These are phyloP conservation scores for Pinus taeda DNA, from an alignment of 75 land plant genomes.

Conservation along the genomic window DNA sequence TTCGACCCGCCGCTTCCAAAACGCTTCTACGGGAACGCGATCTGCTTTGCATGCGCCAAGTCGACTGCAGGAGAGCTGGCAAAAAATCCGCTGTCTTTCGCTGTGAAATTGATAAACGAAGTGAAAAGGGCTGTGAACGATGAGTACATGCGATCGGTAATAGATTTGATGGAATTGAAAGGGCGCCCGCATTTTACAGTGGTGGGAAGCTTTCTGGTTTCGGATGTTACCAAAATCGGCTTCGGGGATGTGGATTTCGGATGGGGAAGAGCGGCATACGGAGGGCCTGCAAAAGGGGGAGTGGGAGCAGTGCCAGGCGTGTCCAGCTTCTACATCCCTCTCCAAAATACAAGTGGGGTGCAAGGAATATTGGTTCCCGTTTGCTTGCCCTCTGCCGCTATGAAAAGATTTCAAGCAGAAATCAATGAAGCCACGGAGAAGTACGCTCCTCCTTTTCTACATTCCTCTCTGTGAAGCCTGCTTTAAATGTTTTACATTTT, in stretches of 20 bases:
- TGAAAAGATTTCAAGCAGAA: conserved; percentile 32
- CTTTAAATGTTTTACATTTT: no score
- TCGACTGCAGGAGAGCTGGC: conserved; percentile 46
- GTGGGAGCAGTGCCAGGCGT: conserved; percentile 18
- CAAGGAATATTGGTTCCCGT: conserved; percentile 32
- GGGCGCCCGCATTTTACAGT: conserved; percentile 20
- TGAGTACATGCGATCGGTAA: conserved; percentile 66
- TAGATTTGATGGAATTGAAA: conserved; percentile 55
- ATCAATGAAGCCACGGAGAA: no score
- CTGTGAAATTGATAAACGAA: conserved; percentile 48
- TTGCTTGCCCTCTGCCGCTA: conserved; percentile 34
- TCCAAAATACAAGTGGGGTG: conserved; percentile 14
- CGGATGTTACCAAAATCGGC: conserved; percentile 31
- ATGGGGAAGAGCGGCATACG: conserved; percentile 36
- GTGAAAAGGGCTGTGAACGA: conserved; percentile 48
- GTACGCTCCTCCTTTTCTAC: no score
- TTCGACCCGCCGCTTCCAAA: conserved; percentile 27
- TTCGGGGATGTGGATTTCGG: conserved; percentile 40
- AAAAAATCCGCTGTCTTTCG: conserved; percentile 37
- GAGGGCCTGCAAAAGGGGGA: conserved; percentile 11
- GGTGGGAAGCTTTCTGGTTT: conserved; percentile 29
- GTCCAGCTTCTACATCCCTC: conserved; percentile 11
- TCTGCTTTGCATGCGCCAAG: conserved; percentile 51
- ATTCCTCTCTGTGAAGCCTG: no score
- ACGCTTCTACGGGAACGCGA: conserved; percentile 34